Conservation (phyloP, 2,329 filamentous ascomycete genomes). For the Coniochaeta sp. region DNA sequence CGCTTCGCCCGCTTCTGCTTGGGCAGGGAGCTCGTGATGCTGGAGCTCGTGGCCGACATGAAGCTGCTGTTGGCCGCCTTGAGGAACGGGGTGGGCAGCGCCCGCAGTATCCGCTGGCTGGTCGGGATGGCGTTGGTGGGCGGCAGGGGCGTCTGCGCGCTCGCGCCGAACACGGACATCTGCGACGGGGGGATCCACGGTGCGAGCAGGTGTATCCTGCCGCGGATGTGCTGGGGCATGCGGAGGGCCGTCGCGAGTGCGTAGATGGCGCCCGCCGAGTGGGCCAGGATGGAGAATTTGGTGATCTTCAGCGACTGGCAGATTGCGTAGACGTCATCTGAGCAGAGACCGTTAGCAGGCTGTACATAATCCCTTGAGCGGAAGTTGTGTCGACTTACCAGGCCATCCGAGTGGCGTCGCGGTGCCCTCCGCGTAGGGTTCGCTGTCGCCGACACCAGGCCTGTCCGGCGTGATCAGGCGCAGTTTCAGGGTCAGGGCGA, state of each 20-base stretch:
- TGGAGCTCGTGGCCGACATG: slow-evolving; percentile 85
- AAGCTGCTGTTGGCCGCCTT: slow-evolving; percentile 95
- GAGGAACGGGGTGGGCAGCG: slow-evolving; percentile 81
- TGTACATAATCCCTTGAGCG: neutral
- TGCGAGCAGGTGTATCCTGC: slow-evolving; percentile 86
- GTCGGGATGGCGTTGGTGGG: slow-evolving; percentile 84
- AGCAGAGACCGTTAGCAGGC: slow-evolving; percentile 17
- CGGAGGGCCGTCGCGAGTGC: slow-evolving; percentile 89
- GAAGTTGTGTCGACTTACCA: slow-evolving; percentile 46
- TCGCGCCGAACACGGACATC: slow-evolving; percentile 69
- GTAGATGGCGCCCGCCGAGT: slow-evolving; percentile 97
- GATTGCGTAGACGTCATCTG: slow-evolving; percentile 82
- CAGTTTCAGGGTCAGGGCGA: slow-evolving; percentile 80
- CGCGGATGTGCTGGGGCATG: slow-evolving; percentile 92
- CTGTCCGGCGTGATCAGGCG: slow-evolving; percentile 90
- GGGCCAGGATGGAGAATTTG: slow-evolving; percentile 92
- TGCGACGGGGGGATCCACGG: slow-evolving; percentile 97
- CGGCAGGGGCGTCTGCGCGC: slow-evolving; percentile 58
- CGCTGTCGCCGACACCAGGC: slow-evolving; percentile 88
- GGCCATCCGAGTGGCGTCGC: slow-evolving; percentile 91
- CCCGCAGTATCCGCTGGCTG: slow-evolving; percentile 82
- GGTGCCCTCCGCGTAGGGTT: slow-evolving; percentile 72
- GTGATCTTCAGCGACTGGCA: slow-evolving; percentile 88
- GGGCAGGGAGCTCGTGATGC: slow-evolving; percentile 70
- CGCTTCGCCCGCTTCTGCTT: slow-evolving; percentile 52